Conservation (phyloP, 2,329 filamentous ascomycete genomes). For the Kalmusia sp. region DNA sequence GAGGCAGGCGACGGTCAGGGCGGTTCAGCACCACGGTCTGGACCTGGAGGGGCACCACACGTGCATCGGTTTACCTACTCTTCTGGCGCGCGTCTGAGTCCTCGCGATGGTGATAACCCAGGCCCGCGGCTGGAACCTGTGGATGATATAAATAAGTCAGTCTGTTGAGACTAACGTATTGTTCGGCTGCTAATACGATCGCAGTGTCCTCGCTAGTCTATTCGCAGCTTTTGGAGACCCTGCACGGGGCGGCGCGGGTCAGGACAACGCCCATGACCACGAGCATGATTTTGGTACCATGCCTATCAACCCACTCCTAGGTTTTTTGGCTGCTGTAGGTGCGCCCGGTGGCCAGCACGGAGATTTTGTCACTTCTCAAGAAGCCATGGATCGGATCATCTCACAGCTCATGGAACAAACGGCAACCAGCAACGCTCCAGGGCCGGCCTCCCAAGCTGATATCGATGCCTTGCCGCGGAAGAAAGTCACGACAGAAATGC, state of each 20-base stretch:
- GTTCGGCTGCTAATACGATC: conserved; percentile 20
- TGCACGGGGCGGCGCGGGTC: conserved; percentile 10
- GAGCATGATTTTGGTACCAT: conserved; percentile 1
- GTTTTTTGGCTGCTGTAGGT: conserved; percentile 50
- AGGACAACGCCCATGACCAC: background rate
- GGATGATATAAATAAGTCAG: conserved; percentile 57
- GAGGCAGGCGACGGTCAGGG: conserved; percentile 14
- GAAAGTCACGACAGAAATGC: conserved; percentile 72
- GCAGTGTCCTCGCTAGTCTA: conserved; percentile 41
- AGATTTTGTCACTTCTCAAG: conserved; percentile 89
- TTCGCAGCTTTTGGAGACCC: conserved; percentile 43
- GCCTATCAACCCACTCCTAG: conserved; percentile 50
- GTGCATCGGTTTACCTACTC: conserved; percentile 40
- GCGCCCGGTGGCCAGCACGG: conserved; percentile 62
- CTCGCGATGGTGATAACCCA: conserved; percentile 59
- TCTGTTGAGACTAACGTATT: background rate
- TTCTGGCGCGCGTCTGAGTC: conserved; percentile 50
- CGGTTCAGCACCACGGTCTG: conserved; percentile 21
- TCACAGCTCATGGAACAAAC: conserved; percentile 88
- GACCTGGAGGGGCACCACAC: conserved; percentile 19
- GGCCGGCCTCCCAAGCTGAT: conserved; percentile 77
- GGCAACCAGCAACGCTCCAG: conserved; percentile 76
- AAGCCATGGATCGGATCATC: conserved; percentile 88
- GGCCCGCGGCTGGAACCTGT: conserved; percentile 56
- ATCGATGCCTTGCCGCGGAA: conserved; percentile 77